Conservation (phyloP, 208 protist species). For the Leishmania aethiopica region DNA sequence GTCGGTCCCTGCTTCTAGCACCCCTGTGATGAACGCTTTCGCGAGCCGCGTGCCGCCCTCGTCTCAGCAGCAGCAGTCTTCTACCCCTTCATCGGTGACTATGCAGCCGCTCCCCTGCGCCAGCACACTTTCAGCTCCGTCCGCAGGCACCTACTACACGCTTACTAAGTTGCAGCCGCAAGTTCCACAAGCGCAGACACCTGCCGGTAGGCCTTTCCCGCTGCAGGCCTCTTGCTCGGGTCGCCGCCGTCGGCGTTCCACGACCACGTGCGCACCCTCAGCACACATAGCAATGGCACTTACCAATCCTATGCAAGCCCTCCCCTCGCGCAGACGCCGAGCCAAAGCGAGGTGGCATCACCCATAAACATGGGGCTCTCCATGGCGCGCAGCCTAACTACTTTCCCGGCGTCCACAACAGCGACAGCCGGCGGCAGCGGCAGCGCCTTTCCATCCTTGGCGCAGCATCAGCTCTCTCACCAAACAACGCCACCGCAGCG, state of each 20-base stretch:
- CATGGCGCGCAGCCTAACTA: conserved; percentile 14
- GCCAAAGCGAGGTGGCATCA: conserved; percentile 17
- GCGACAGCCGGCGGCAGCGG: background rate
- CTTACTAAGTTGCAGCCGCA: background rate
- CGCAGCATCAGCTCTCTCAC: conserved; percentile 7
- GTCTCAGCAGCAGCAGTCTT: conserved; percentile 6
- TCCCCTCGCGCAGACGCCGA: conserved; percentile 17
- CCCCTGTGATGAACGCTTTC: background rate
- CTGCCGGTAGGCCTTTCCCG: conserved; percentile 4
- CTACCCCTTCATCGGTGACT: background rate
- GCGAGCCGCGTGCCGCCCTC: background rate
- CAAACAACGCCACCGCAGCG: conserved; percentile 14
- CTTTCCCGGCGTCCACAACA: background rate
- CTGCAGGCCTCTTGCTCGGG: background rate
- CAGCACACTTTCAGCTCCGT: background rate
- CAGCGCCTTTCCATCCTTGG: background rate
- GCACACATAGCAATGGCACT: conserved; percentile 16
- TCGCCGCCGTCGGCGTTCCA: conserved; percentile 17
- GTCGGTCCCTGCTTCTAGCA: background rate
- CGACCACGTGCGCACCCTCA: conserved; percentile 15
- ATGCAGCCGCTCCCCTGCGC: background rate
- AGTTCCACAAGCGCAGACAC: background rate
- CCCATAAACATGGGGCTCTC: conserved; percentile 14
- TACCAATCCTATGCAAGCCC: conserved; percentile 1
- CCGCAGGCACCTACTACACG: background rate